Percentiles rank a stretch among this genome's conserved stretches.
Evolutionary conservation across 306 rosid species (phyloP).

Genomic region (Lathyrus tuberosus): DNA sequence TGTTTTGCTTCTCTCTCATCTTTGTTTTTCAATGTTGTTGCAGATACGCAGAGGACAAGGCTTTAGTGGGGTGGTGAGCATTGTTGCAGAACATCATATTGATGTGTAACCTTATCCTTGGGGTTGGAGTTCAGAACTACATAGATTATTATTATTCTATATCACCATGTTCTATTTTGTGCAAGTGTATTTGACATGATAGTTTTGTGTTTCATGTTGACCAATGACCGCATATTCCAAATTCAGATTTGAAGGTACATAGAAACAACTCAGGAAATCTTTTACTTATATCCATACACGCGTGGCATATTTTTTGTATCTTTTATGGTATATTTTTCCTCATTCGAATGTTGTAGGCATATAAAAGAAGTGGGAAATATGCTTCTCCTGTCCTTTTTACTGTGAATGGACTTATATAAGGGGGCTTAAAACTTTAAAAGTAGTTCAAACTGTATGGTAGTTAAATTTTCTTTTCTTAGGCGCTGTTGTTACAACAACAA

Average conservation of each 20-base stretch:
- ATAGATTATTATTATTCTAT: background rate
- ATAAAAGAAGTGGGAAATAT: background rate
- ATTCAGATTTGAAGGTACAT: background rate
- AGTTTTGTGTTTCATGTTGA: no score
- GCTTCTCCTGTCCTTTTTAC: background rate
- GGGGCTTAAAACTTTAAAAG: background rate
- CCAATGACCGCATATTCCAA: background rate
- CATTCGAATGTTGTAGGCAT: background rate
- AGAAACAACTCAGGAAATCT: background rate
- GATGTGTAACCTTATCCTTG: background rate
- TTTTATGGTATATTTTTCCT: background rate
- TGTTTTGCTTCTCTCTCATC: no score
- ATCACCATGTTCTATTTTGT: background rate
- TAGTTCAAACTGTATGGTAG: background rate
- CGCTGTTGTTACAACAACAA: no score
- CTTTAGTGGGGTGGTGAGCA: background rate
- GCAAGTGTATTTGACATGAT: no score
- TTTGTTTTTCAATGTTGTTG: no score
- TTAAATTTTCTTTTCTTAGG: no score
- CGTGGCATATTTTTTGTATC: background rate
- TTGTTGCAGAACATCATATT: background rate
- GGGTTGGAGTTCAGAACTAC: background rate
- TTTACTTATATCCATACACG: background rate
- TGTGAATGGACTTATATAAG: background rate
- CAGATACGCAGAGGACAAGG: no score